A percentile compares a stretch with the other conserved stretches of the same genome.
Evolutionary conservation across 2,329 filamentous ascomycete species (phyloP).

Genomic region (Chaetoscypha palmicola): DNA sequence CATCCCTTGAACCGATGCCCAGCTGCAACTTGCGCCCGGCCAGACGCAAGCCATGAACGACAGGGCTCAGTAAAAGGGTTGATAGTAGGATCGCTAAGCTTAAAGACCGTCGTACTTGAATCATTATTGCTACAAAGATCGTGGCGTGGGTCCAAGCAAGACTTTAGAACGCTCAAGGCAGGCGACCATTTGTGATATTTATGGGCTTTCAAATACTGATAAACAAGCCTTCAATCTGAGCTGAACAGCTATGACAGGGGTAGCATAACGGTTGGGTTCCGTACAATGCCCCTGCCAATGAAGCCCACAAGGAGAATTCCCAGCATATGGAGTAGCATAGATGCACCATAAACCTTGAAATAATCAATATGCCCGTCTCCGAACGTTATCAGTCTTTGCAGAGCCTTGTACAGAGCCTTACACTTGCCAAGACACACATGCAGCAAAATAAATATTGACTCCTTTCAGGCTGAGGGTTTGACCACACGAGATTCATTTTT

Average conservation of each 20-base stretch:
- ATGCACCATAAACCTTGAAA: neutral
- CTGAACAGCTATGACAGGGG: neutral
- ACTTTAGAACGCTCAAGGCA: neutral
- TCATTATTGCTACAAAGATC: slow-evolving; percentile 1
- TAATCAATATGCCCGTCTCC: neutral
- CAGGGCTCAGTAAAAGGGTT: neutral
- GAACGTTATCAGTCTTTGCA: neutral
- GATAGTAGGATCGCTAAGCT: neutral
- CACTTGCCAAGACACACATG: neutral
- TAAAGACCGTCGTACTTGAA: neutral
- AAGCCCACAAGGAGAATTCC: neutral
- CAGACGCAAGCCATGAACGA: neutral
- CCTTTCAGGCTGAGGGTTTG: neutral
- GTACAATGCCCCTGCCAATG: neutral
- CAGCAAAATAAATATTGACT: neutral
- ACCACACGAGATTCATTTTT: neutral
- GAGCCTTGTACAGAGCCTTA: neutral
- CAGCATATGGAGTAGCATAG: neutral
- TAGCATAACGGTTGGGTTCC: neutral
- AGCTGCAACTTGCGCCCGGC: neutral
- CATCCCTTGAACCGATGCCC: neutral
- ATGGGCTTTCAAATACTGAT: neutral
- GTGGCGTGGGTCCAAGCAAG: neutral
- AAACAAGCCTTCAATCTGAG: neutral
- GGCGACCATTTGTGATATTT: neutral